phyloP scores from a whole-genome alignment of 345 rosid genomes.

The Carallia brachiata region DNA sequence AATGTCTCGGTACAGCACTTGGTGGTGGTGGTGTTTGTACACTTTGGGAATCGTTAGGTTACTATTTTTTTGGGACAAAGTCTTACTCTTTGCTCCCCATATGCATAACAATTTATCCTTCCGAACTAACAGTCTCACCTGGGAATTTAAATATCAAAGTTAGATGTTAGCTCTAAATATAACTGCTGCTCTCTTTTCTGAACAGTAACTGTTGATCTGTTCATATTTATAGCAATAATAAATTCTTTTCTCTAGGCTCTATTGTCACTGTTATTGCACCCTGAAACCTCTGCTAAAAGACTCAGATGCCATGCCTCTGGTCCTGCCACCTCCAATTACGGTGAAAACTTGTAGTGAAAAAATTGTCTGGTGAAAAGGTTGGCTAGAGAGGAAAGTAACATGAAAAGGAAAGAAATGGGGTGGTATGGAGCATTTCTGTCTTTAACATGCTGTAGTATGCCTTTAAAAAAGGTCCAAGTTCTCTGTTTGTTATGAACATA shows the following conservation, averaged over 20 bases:
- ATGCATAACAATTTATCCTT: slow-evolving; percentile 11
- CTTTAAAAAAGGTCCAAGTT: slow-evolving; percentile 49
- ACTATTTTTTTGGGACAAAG: slow-evolving; percentile 24
- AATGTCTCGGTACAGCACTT: too few relatives aligned
- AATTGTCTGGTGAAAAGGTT: slow-evolving; percentile 20
- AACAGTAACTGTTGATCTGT: background rate
- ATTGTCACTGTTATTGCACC: slow-evolving; percentile 38
- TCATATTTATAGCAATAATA: slow-evolving; percentile 32
- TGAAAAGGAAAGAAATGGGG: slow-evolving; percentile 13
- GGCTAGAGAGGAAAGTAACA: slow-evolving; percentile 13
- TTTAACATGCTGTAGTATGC: slow-evolving; percentile 35
- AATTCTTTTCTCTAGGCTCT: slow-evolving; percentile 31
- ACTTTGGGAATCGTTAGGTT: slow-evolving; percentile 24
- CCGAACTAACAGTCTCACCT: too few relatives aligned
- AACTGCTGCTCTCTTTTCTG: background rate
- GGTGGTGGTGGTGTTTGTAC: background rate
- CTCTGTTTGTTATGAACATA: slow-evolving; percentile 46
- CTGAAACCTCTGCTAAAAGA: slow-evolving; percentile 42
- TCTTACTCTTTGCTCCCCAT: slow-evolving; percentile 23
- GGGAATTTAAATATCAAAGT: too few relatives aligned
- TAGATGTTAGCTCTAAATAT: background rate
- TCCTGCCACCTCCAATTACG: slow-evolving; percentile 26
- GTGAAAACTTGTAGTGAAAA: slow-evolving; percentile 12
- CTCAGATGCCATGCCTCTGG: slow-evolving; percentile 45
- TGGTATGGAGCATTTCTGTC: slow-evolving; percentile 61